phyloP scores from a whole-genome alignment of 805 yeast species.

The Myxozyma nipponensis region DNA sequence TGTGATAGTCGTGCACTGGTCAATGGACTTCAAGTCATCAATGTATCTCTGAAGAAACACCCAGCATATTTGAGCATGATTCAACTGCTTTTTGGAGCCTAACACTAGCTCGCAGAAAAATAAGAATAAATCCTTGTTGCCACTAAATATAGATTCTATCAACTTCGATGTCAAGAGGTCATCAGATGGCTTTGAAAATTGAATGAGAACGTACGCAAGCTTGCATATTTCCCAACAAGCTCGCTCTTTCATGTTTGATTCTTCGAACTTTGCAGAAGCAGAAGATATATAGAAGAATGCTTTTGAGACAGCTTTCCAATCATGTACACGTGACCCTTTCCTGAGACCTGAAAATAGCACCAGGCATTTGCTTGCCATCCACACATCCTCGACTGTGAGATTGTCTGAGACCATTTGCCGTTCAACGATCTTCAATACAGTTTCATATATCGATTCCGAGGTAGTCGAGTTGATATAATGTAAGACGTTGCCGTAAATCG shows the following conservation, averaged over 20 bases:
- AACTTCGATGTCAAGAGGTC: constrained; percentile 5
- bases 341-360: constrained; percentile 36
- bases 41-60: constrained; percentile 18
- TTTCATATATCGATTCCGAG: constrained; percentile 31
- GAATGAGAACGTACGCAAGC: constrained; percentile 9
- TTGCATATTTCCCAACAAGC: constrained; percentile 20
- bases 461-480: constrained; percentile 37
- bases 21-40: constrained; percentile 4
- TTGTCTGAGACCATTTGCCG: constrained; percentile 5
- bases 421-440: constrained; percentile 16
- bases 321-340: constrained; percentile 39
- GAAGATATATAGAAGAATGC: background rate
- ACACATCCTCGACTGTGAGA: background rate
- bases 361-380: constrained; percentile 22
- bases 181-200: constrained; percentile 7
- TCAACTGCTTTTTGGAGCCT: constrained; percentile 2
- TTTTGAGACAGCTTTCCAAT: constrained; percentile 32
- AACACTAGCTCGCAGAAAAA: constrained; percentile 12
- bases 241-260: background rate
- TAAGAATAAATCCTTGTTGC: constrained; percentile 5
- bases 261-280: background rate
- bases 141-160: constrained; percentile 8
- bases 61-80: constrained; percentile 5
- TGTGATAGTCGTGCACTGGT: constrained; percentile 7
- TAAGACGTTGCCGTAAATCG: constrained; percentile 32